phyloP scores from a whole-genome alignment of 495 filamentous ascomycete species.

The Margaritispora aquatica region DNA sequence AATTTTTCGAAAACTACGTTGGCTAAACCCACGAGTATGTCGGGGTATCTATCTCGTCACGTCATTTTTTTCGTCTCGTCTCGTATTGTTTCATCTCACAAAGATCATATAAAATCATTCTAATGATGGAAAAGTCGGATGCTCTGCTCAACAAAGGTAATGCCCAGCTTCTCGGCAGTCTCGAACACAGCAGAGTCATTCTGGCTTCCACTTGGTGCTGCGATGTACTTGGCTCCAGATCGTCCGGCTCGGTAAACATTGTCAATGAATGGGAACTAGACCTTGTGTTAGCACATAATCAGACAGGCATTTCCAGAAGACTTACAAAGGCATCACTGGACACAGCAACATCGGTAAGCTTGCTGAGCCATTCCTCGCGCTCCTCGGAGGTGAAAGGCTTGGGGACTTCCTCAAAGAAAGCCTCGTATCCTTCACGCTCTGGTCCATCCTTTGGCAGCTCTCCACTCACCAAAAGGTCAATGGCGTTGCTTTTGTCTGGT shows the following conservation, averaged over 20 bases:
- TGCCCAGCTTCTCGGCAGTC: constrained; percentile 87
- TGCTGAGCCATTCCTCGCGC: constrained; percentile 72
- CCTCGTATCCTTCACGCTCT: constrained; percentile 82
- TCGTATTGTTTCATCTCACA: neutral
- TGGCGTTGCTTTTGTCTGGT: constrained; percentile 95
- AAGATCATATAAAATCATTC: no score
- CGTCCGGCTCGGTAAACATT: constrained; percentile 87
- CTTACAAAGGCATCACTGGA: constrained; percentile 93
- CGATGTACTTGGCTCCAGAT: constrained; percentile 92
- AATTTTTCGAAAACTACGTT: neutral
- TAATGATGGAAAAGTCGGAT: constrained; percentile 29
- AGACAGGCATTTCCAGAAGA: constrained; percentile 16
- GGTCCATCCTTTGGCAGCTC: constrained; percentile 72
- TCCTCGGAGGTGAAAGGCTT: constrained; percentile 75
- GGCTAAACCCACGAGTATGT: constrained; percentile 8
- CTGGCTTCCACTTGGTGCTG: constrained; percentile 87
- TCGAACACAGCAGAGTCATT: constrained; percentile 85
- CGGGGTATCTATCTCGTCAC: constrained; percentile 27
- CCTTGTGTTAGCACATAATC: constrained; percentile 1
- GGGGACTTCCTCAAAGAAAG: constrained; percentile 88
- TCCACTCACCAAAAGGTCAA: constrained; percentile 88
- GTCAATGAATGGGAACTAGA: constrained; percentile 93
- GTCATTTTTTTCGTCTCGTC: constrained; percentile 12
- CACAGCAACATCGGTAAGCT: constrained; percentile 75
- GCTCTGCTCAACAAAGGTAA: constrained; percentile 57